Evolutionary conservation across 306 rosid species (phyloP).

Genomic region (Cotoneaster glaucophyllus): DNA sequence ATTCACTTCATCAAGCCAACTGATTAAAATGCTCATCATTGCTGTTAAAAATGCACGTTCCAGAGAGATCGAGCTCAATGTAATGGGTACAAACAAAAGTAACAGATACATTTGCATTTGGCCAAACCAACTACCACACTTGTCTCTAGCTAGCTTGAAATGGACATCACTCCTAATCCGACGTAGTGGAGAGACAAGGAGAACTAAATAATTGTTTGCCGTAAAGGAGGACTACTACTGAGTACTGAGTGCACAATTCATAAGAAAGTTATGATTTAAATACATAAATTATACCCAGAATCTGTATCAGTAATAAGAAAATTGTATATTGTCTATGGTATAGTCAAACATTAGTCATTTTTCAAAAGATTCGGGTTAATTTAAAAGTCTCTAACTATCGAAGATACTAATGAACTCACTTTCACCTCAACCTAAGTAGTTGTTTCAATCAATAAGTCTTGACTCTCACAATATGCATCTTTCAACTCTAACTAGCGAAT

Average conservation of each 20-base stretch:
- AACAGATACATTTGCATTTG: not conserved
- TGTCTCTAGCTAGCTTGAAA: not conserved
- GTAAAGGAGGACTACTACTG: slow-evolving; percentile 12
- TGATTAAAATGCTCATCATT: slow-evolving; percentile 3
- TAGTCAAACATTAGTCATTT: slow-evolving; percentile 8
- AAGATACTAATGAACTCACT: too few relatives aligned
- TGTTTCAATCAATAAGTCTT: not conserved
- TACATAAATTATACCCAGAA: not conserved
- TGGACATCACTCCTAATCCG: slow-evolving; percentile 25
- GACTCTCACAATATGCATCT: too few relatives aligned
- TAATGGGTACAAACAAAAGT: not conserved
- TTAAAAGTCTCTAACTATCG: not conserved
- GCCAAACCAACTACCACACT: slow-evolving; percentile 10
- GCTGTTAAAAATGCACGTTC: not conserved
- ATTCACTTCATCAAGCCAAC: slow-evolving; percentile 2
- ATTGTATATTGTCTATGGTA: not conserved
- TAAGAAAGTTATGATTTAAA: not conserved
- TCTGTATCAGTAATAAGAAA: not conserved
- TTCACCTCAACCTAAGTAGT: not conserved
- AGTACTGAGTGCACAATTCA: slow-evolving; percentile 12
- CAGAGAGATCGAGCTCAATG: not conserved
- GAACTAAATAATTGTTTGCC: slow-evolving; percentile 1
- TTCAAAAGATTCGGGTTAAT: not conserved
- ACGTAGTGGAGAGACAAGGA: slow-evolving; percentile 26
- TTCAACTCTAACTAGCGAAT: too few relatives aligned